Base-by-base conservation (phyloP, 768 basidiomycete genomes). In the Psilocybe cubensis region DNA sequence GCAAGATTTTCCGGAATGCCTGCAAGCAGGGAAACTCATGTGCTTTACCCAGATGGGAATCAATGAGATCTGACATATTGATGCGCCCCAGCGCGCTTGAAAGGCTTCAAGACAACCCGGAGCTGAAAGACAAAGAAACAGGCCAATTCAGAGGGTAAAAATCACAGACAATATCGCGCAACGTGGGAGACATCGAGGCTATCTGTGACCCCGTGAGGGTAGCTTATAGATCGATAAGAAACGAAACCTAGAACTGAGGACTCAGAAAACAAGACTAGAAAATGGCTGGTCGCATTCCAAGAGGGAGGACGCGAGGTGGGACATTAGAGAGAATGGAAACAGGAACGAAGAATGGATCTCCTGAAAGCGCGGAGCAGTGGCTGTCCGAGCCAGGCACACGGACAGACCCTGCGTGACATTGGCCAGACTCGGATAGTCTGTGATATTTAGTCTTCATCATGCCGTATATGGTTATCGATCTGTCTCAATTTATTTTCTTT, bases 331-430 rank as follows among this genome's bases (percentile, higher is more conserved):
- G 44, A 53, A 61, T 57, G 56, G 63, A 60, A 59, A 59, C 56
- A 65, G 63, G 60, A 59, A 61, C 49, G 41, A 52, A 53, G 51
- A 59, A 63, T 58, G 62, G 38, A 60, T 47, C 63, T 74, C 74
- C 73, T 75, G 68, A 65, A 73, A 74, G 68, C 58, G 67, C 75
- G 75, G 74, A 73, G 56, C 50, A 60, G 70, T 73, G 74, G 71
- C 73, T 74, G 74, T 72, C 53, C 66, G 46, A 42, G n/a, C 40
- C 61, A 65, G 64, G 64, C 61, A 65, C 64, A 28, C 28, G 45
- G 35, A 8, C 24, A 44, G 46, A 51, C 60, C 60, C 56, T 58
- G 56, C 38, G 38, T 49, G 55, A 46, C 55, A 47, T 38, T 38
- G 35, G 35, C 35, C 35, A 38, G 35, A n/a, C 35, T 38, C 35